Evolutionary conservation across 2,329 filamentous ascomycete genomes (phyloP).

Genomic region (Pseudonectria buxi): DNA sequence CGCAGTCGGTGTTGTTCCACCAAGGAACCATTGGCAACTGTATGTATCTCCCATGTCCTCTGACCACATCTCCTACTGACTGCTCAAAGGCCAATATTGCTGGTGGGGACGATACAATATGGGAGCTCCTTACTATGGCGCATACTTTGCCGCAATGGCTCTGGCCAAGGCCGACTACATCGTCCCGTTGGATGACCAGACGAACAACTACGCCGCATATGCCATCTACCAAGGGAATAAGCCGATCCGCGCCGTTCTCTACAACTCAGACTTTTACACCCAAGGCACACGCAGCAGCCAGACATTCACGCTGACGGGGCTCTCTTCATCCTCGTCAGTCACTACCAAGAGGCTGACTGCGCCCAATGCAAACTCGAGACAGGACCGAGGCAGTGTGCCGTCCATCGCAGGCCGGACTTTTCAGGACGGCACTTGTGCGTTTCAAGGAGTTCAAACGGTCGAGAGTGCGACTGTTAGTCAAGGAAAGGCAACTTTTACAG

Average conservation of each 20-base stretch:
- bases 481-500: conserved; percentile 6
- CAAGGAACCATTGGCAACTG: conserved; percentile 47
- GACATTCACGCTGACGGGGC: conserved; percentile 35
- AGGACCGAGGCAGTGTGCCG: conserved; percentile 11
- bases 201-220: conserved; percentile 37
- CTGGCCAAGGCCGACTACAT: conserved; percentile 37
- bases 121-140: conserved; percentile 46
- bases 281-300: conserved; percentile 24
- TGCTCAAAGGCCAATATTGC: conserved; percentile 33
- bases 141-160: conserved; percentile 39
- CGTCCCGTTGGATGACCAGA: conserved; percentile 38
- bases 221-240: conserved; percentile 33
- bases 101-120: conserved; percentile 42
- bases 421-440: conserved; percentile 9
- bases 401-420: conserved; percentile 13
- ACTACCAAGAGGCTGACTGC: conserved; percentile 31
- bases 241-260: conserved; percentile 35
- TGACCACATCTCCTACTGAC: not conserved
- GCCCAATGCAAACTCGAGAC: conserved; percentile 9
- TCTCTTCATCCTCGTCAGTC: conserved; percentile 26
- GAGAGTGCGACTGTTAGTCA: conserved; percentile 5
- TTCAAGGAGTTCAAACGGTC: conserved; percentile 4
- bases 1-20: conserved; percentile 38
- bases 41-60: conserved; percentile 14
- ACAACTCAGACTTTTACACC: conserved; percentile 39